These are phyloP conservation scores for Mallotus repandus DNA, from an alignment of 441 rosid genomes.

Conservation along the genomic window DNA sequence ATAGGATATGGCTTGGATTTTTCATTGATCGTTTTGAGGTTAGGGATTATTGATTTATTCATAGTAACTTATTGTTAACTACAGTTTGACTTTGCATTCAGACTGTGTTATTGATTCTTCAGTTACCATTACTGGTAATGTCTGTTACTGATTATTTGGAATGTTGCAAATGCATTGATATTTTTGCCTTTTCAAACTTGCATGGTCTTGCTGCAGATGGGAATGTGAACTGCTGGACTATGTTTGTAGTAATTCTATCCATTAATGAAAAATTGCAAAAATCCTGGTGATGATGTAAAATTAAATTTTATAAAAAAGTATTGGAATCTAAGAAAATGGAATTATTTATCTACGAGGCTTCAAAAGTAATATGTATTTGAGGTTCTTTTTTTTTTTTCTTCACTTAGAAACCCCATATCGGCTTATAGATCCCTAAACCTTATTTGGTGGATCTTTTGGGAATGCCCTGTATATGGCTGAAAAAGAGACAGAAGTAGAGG, in stretches of 20 bases:
- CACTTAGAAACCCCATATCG: background rate
- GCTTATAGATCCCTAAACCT: background rate
- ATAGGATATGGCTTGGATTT: conserved; percentile 95
- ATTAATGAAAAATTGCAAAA: background rate
- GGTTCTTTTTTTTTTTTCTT: background rate
- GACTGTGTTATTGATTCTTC: background rate
- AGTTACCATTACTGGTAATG: background rate
- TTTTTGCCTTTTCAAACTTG: background rate
- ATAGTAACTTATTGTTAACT: background rate
- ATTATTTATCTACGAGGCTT: background rate
- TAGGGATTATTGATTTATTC: conserved; percentile 28
- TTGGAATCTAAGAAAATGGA: background rate
- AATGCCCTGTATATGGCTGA: background rate
- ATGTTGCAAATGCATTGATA: background rate
- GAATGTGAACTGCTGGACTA: background rate
- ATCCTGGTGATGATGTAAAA: background rate
- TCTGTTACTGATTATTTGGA: background rate
- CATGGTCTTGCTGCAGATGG: background rate
- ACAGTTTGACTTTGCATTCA: background rate
- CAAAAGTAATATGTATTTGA: background rate
- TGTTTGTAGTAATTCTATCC: background rate
- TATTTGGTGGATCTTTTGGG: background rate
- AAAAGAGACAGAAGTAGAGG: background rate
- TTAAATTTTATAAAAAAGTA: background rate
- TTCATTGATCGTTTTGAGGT: conserved; percentile 98